These are phyloP conservation scores for Ochetophila trinervis DNA, from an alignment of 306 rosid genomes.

Conservation along the genomic window DNA sequence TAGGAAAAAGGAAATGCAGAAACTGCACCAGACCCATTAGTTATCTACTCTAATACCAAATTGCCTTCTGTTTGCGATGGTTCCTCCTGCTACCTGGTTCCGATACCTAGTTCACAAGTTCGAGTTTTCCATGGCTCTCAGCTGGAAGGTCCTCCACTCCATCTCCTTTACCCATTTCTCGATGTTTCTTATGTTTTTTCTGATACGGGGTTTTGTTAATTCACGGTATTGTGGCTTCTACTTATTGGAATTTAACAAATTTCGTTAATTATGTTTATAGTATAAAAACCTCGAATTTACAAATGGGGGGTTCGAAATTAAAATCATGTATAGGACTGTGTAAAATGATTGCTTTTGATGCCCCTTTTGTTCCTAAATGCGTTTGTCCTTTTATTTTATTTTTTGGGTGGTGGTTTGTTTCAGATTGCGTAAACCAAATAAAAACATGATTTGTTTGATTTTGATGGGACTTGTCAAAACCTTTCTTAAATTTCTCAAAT, in stretches of 20 bases:
- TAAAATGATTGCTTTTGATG: no score
- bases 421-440: not conserved
- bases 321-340: no score
- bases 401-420: not conserved
- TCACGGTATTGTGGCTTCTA: not conserved
- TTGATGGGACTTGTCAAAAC: no score
- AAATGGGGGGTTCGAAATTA: no score
- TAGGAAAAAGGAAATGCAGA: slow-evolving; percentile 16
- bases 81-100: slow-evolving; percentile 47
- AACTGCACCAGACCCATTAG: not conserved
- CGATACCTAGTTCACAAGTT: slow-evolving; percentile 54
- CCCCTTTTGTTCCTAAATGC: no score
- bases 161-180: not conserved
- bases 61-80: slow-evolving; percentile 36
- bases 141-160: slow-evolving; percentile 51
- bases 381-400: no score
- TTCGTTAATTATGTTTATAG: not conserved
- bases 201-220: slow-evolving; percentile 12
- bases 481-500: no score
- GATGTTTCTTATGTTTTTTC: not conserved
- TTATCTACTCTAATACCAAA: not conserved
- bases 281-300: no score
- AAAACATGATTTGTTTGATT: not conserved
- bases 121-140: slow-evolving; percentile 49
- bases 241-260: not conserved